These are phyloP conservation scores for Aspergillus fijiensis DNA, from an alignment of 2,329 filamentous ascomycete species.

Conservation along the genomic window DNA sequence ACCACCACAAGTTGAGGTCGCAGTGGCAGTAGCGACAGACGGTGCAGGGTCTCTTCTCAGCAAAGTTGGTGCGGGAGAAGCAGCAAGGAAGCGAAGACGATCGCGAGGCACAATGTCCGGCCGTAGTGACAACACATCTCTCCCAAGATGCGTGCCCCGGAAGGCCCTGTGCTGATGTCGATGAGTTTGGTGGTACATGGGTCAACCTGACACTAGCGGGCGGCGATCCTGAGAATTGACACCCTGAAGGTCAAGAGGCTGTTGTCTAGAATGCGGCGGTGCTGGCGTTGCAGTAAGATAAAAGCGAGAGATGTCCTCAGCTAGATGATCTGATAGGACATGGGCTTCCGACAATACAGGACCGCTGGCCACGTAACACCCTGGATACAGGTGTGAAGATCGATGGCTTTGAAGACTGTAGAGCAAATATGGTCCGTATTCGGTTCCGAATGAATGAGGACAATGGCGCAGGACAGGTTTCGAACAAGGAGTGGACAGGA, in stretches of 20 bases:
- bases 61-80: conserved; percentile 25
- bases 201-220: conserved; percentile 10
- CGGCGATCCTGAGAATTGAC: not conserved
- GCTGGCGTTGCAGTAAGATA: not conserved
- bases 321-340: not conserved
- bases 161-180: conserved; percentile 26
- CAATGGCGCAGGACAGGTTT: conserved; percentile 2
- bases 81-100: conserved; percentile 24
- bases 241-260: not conserved
- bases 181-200: conserved; percentile 26
- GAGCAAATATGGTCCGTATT: not conserved
- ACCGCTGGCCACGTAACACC: not conserved
- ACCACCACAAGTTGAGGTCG: conserved; percentile 22
- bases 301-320: not conserved
- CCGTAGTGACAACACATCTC: conserved; percentile 20
- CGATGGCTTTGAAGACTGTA: not conserved
- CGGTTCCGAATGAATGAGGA: conserved; percentile 10
- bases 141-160: conserved; percentile 28
- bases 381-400: not conserved
- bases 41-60: conserved; percentile 28
- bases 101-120: conserved; percentile 30
- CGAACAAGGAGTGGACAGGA: conserved; percentile 30
- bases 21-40: conserved; percentile 15
- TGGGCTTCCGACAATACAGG: not conserved
- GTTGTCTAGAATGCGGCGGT: not conserved